phyloP scores from a whole-genome alignment of 345 rosid genomes.

The Firmiana major region DNA sequence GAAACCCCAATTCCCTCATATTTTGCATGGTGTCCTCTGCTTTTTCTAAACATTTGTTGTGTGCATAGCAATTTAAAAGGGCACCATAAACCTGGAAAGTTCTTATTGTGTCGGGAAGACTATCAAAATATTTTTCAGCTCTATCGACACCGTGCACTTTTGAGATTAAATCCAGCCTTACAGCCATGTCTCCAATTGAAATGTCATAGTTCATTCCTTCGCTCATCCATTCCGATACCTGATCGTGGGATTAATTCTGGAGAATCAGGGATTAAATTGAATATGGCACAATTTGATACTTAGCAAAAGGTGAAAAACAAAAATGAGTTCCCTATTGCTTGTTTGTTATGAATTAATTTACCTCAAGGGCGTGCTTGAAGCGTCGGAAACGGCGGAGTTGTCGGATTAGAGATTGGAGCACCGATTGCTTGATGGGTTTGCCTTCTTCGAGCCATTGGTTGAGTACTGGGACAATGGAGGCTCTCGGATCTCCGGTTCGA shows the following conservation, averaged over 20 bases:
- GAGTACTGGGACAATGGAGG: constrained; percentile 34
- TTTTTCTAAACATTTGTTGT: constrained; percentile 31
- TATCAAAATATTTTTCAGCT: constrained; percentile 44
- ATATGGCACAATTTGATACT: background rate
- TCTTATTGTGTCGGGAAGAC: constrained; percentile 24
- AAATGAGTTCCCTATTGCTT: background rate
- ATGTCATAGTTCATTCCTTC: constrained; percentile 22
- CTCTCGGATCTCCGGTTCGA: constrained; percentile 29
- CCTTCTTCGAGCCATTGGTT: constrained; percentile 58
- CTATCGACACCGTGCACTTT: constrained; percentile 41
- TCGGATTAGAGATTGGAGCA: constrained; percentile 34
- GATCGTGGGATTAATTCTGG: background rate
- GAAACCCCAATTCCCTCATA: constrained; percentile 35
- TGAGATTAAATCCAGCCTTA: constrained; percentile 46
- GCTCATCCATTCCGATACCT: constrained; percentile 50
- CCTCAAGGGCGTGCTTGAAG: constrained; percentile 53
- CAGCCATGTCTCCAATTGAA: constrained; percentile 40
- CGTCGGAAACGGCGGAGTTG: constrained; percentile 39
- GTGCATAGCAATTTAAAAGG: constrained; percentile 47
- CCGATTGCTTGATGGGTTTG: constrained; percentile 20
- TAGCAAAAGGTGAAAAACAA: background rate
- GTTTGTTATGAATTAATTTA: background rate
- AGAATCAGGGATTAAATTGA: constrained; percentile 3
- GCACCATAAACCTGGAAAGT: constrained; percentile 42
- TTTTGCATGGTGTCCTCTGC: constrained; percentile 40